phyloP scores from a whole-genome alignment of 2,329 filamentous ascomycete species.

The Phoma sp. region DNA sequence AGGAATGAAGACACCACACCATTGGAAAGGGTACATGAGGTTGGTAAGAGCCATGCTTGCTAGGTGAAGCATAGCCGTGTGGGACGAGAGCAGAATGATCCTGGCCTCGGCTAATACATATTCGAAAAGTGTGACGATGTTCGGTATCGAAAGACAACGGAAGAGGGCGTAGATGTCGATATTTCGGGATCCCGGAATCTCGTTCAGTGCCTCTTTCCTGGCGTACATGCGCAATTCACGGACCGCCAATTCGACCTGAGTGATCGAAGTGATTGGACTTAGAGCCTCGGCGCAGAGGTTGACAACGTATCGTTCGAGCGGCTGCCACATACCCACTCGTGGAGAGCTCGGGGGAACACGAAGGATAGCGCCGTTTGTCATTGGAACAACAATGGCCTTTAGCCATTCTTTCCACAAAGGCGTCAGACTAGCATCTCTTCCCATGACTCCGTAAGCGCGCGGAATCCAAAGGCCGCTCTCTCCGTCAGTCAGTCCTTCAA shows the following conservation, averaged over 20 bases:
- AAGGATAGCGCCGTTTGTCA: constrained; percentile 85
- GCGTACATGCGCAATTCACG: constrained; percentile 91
- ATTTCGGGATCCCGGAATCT: constrained; percentile 88
- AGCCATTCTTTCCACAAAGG: constrained; percentile 99
- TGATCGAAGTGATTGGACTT: constrained; percentile 89
- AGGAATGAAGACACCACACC: constrained; percentile 94
- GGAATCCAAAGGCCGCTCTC: constrained; percentile 97
- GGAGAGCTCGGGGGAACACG: constrained; percentile 88
- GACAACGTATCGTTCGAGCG: constrained; percentile 93
- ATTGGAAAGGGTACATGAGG: constrained; percentile 87
- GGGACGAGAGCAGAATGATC: constrained; percentile 94
- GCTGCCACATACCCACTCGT: constrained; percentile 92
- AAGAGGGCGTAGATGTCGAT: constrained; percentile 94
- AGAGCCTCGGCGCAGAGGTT: constrained; percentile 96
- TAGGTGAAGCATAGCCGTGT: constrained; percentile 94
- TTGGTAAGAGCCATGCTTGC: constrained; percentile 86
- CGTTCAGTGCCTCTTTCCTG: constrained; percentile 89
- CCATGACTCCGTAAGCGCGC: constrained; percentile 89
- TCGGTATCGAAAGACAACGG: constrained; percentile 84
- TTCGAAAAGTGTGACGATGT: constrained; percentile 91
- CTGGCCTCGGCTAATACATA: constrained; percentile 91
- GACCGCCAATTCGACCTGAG: constrained; percentile 89
- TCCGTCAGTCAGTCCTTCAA: constrained; percentile 92
- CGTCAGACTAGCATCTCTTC: constrained; percentile 80
- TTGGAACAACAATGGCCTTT: constrained; percentile 89